phyloP scores from a whole-genome alignment of 1,284 basidiomycete species.

The Cystobasidium pallidum region DNA sequence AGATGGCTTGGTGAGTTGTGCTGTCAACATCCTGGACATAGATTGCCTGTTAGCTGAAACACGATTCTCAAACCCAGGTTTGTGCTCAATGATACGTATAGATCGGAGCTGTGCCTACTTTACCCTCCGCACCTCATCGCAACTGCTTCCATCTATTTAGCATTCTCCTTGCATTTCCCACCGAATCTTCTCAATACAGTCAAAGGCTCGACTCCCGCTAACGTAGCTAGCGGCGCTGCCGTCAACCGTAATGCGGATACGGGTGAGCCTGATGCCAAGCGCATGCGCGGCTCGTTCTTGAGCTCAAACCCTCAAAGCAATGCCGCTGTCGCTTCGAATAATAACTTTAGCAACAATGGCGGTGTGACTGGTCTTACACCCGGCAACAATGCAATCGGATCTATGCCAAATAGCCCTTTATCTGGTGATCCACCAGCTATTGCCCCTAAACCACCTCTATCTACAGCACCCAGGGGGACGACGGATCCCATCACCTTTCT shows the following conservation, averaged over 20 bases:
- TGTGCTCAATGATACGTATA: conserved; percentile 93
- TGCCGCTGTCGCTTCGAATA: not conserved
- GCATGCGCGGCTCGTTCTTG: conserved; percentile 5
- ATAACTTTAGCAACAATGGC: not conserved
- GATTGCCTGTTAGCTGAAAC: not conserved
- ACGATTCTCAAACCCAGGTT: conserved; percentile 65
- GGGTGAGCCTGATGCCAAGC: conserved; percentile 24
- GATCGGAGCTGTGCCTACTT: conserved; percentile 83
- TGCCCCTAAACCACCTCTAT: conserved; percentile 47
- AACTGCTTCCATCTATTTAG: conserved; percentile 84
- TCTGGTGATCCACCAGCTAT: conserved; percentile 8
- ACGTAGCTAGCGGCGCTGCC: not conserved
- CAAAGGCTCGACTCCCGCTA: not conserved
- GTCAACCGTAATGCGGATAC: conserved; percentile 12
- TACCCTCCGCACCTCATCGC: conserved; percentile 94
- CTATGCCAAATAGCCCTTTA: conserved; percentile 23
- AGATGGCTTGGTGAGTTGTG: conserved; percentile 67
- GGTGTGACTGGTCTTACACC: conserved; percentile 2
- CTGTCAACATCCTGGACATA: not conserved
- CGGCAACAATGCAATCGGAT: not conserved
- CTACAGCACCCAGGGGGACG: conserved; percentile 47
- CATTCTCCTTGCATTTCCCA: conserved; percentile 63
- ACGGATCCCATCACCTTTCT: conserved; percentile 76
- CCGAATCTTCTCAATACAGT: conserved; percentile 23
- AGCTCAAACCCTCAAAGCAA: not conserved